Evolutionary conservation across 768 basidiomycete genomes (phyloP).

Genomic region (Mycena maculata): DNA sequence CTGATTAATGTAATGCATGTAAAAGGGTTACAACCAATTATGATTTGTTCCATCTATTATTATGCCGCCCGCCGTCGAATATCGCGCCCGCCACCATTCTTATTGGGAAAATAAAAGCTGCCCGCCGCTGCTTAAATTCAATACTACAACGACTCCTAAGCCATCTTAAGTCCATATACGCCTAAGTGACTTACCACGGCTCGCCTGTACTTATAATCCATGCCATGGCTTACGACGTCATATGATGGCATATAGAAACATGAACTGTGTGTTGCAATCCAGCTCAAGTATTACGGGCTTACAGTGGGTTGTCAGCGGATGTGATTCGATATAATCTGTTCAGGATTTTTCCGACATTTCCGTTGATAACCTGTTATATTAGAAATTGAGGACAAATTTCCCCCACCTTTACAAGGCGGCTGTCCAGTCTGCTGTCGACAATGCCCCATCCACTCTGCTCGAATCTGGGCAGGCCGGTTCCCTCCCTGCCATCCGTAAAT

Average conservation of each 20-base stretch:
- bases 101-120: not conserved
- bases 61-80: not conserved
- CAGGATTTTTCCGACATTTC: conserved; percentile 15
- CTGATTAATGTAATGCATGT: not conserved
- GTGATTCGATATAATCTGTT: conserved; percentile 1
- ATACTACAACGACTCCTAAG: not conserved
- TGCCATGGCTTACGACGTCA: not conserved
- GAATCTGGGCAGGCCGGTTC: no score
- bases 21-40: not conserved
- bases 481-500: no score
- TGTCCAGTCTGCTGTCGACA: no score
- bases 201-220: conserved; percentile 2
- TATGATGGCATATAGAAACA: not conserved
- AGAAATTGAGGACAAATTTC: no score
- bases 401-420: no score
- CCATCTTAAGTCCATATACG: not conserved
- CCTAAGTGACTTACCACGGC: not conserved
- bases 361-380: no score
- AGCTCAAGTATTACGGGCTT: not conserved
- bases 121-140: not conserved
- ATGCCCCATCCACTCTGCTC: no score
- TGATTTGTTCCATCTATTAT: conserved; percentile 1
- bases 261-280: not conserved
- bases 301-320: not conserved
- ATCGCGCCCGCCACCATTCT: not conserved